Percentiles rank a stretch among this genome's conserved stretches.
phyloP scores from a whole-genome alignment of 345 rosid genomes.

The Acer yangbiense region DNA sequence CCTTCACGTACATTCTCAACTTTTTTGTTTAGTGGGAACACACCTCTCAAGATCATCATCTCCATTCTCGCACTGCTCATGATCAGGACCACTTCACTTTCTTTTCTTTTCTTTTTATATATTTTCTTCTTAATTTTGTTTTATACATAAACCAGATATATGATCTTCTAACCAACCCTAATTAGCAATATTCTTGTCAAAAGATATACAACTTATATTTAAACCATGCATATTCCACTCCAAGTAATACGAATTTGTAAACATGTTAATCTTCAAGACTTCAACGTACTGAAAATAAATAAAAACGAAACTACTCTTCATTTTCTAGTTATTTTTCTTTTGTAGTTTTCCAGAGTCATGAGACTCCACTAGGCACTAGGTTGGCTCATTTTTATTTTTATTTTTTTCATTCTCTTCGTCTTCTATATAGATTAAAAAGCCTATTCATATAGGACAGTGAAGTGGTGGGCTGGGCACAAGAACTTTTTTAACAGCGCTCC shows the following conservation, averaged over 20 bases:
- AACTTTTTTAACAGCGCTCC: background rate
- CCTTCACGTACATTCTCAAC: constrained; percentile 1
- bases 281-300: no score
- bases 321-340: background rate
- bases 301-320: no score
- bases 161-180: background rate
- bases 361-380: constrained; percentile 8
- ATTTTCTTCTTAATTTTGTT: background rate
- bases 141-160: background rate
- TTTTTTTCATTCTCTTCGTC: background rate
- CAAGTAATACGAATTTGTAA: background rate
- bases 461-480: background rate
- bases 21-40: constrained; percentile 16
- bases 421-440: background rate
- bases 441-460: background rate
- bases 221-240: background rate
- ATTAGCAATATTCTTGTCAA: background rate
- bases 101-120: background rate
- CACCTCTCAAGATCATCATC: constrained; percentile 20
- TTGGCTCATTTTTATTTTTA: background rate
- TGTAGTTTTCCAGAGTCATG: background rate
- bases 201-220: no score
- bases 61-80: background rate
- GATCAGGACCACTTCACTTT: background rate
- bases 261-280: no score